These are phyloP conservation scores for Pisolithus tinctorius DNA, from an alignment of 768 basidiomycete species.

Conservation along the genomic window DNA sequence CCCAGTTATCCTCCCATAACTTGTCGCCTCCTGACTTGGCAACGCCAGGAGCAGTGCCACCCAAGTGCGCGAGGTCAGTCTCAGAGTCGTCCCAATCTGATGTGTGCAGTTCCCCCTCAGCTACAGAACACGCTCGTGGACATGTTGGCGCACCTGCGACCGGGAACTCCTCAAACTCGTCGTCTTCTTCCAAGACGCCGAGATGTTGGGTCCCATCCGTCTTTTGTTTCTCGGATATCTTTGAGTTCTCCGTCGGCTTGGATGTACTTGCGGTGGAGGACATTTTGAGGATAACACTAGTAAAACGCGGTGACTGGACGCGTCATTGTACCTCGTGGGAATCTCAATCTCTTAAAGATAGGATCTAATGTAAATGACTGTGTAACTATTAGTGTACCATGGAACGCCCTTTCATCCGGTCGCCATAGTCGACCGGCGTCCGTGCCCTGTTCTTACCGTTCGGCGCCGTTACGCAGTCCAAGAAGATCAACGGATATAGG, in stretches of 20 bases:
- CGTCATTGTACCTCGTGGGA: background rate
- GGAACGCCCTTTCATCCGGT: too few species aligned
- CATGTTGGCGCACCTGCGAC: conserved; percentile 57
- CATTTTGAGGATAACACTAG: conserved; percentile 20
- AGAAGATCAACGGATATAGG: too few species aligned
- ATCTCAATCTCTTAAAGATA: background rate
- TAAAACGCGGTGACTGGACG: background rate
- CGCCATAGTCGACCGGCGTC: too few species aligned
- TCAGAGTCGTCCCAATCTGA: conserved; percentile 84
- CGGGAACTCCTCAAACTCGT: conserved; percentile 93
- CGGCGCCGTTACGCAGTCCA: too few species aligned
- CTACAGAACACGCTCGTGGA: background rate
- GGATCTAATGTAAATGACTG: too few species aligned
- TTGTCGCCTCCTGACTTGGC: conserved; percentile 82
- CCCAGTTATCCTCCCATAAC: conserved; percentile 99
- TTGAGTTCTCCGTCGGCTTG: conserved; percentile 29
- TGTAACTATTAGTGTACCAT: too few species aligned
- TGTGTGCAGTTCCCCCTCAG: background rate
- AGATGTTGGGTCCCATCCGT: conserved; percentile 54
- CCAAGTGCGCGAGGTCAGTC: conserved; percentile 75
- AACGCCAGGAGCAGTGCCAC: conserved; percentile 63
- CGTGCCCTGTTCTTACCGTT: too few species aligned
- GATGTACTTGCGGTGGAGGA: conserved; percentile 42
- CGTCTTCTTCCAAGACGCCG: conserved; percentile 93
- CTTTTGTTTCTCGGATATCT: conserved; percentile 31